Percentiles rank a stretch among this genome's conserved stretches.
Evolutionary conservation across 2,329 filamentous ascomycete genomes (phyloP).

Genomic region (Botryosphaeria agaves): DNA sequence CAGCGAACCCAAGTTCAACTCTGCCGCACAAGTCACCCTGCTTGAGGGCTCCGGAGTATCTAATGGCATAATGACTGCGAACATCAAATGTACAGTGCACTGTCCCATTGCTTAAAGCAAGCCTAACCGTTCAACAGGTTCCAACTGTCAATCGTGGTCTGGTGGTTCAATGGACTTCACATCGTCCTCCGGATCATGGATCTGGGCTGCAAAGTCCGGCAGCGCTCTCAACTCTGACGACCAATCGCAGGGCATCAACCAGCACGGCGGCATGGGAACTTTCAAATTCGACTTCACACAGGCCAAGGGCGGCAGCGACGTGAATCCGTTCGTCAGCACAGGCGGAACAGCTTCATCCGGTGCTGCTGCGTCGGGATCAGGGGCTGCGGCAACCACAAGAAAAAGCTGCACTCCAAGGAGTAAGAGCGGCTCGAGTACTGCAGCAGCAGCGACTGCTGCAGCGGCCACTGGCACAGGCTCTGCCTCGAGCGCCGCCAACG

Average conservation of each 20-base stretch:
- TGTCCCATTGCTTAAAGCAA: background rate
- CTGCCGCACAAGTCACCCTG: constrained; percentile 25
- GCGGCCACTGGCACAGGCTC: too few species aligned
- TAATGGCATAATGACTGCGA: constrained; percentile 36
- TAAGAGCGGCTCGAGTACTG: background rate
- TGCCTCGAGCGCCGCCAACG: too few species aligned
- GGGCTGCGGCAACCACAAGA: constrained; percentile 5
- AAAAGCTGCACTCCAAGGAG: background rate
- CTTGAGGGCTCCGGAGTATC: constrained; percentile 36
- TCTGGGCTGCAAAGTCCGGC: constrained; percentile 30
- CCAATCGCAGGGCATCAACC: constrained; percentile 21
- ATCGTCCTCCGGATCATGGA: constrained; percentile 27
- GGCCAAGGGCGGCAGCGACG: constrained; percentile 31
- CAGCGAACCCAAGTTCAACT: constrained; percentile 23
- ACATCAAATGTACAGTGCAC: constrained; percentile 30
- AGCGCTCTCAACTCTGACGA: constrained; percentile 30
- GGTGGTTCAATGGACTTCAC: constrained; percentile 35
- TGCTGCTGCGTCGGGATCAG: background rate
- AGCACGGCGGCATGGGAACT: constrained; percentile 25
- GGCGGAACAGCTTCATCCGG: background rate
- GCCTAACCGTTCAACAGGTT: constrained; percentile 17
- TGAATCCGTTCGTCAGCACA: constrained; percentile 22
- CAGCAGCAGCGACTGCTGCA: constrained; percentile 1
- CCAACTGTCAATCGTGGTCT: constrained; percentile 34
- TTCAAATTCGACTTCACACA: constrained; percentile 30